Percentiles rank a stretch among this genome's conserved stretches.
phyloP scores from a whole-genome alignment of 192 early-diverging fungal species.

The Physocladia obscura region DNA sequence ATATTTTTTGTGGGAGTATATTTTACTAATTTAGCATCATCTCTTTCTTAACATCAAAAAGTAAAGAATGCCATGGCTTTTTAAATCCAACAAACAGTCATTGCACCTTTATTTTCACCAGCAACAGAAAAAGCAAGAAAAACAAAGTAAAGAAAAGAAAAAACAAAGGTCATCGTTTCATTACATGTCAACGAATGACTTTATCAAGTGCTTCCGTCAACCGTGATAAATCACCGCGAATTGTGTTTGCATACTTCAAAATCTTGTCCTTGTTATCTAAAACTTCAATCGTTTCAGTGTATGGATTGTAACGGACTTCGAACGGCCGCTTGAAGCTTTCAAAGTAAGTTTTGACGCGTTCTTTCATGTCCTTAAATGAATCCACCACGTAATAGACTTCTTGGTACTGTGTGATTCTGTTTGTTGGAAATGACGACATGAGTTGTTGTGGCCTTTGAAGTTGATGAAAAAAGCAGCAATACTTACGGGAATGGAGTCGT shows the following conservation, averaged over 20 bases:
- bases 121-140: no score
- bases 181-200: background rate
- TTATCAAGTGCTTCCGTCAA: slow-evolving; percentile 12
- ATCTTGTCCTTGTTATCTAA: slow-evolving; percentile 77
- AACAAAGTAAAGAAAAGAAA: no score
- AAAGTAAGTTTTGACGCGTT: slow-evolving; percentile 69
- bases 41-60: no score
- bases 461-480: background rate
- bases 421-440: no score
- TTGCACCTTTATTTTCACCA: no score
- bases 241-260: slow-evolving; percentile 9
- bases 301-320: slow-evolving; percentile 86
- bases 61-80: no score
- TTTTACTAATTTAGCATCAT: no score
- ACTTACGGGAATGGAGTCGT: slow-evolving; percentile 45
- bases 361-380: slow-evolving; percentile 89
- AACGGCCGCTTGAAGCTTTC: slow-evolving; percentile 69
- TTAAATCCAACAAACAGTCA: no score
- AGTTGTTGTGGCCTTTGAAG: background rate
- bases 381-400: slow-evolving; percentile 93
- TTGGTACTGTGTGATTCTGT: slow-evolving; percentile 86
- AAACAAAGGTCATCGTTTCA: no score
- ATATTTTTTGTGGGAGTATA: no score
- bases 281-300: slow-evolving; percentile 88
- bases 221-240: slow-evolving; percentile 11